Evolutionary conservation across 352 stramenopile genomes (phyloP), one percentile per base, ranked within the genome.

Genomic region (Phytopythium ostracodes): DNA sequence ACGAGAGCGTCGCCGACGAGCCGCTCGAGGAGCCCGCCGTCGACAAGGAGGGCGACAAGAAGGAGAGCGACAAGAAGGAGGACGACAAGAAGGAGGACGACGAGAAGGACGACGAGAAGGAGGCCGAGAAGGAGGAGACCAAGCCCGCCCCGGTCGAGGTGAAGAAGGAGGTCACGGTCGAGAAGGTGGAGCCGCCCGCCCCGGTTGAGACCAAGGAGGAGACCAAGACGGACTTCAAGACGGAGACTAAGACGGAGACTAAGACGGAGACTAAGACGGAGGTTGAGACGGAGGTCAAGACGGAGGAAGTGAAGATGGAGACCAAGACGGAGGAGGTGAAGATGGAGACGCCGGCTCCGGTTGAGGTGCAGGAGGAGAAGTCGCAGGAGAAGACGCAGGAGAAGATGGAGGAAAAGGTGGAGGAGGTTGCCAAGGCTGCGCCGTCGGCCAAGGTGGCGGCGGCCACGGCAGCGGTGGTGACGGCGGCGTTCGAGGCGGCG

Each of bases 401-500:
- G 6, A 50, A 61, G 53, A 6, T 4, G 8, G 22, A 46, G 18
- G 31, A 27, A 2, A 42, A 38, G 47, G 36, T 46, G 20, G 59
- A 62, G 49, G 52, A 47, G 44, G 27, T 42, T 18, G 42, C 1
- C 20, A 25, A 47, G 14, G 36, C 46, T 20, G 24, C 53, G 52
- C 49, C 65, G 20, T 70, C 65, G 43, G 53, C 58, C 40, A 74
- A 72, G 51, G 64, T 64, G 18, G 54, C 62, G 46, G 64, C 64
- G 15, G 72, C 64, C 35, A 77, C 75, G 64, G 67, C 68, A 44
- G 66, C 64, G 15, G 56, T 77, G 1, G 69, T 72, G 31, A 69
- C 72, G 29, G 63, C 66, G 20, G 67, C 69, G 0, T 66, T 68
- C 49, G 66, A 63, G 25, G 64, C 60, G 8, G 69, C 66, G 9